These are phyloP conservation scores for Geopyxis carbonaria DNA, from an alignment of 495 filamentous ascomycete genomes.

Conservation along the genomic window DNA sequence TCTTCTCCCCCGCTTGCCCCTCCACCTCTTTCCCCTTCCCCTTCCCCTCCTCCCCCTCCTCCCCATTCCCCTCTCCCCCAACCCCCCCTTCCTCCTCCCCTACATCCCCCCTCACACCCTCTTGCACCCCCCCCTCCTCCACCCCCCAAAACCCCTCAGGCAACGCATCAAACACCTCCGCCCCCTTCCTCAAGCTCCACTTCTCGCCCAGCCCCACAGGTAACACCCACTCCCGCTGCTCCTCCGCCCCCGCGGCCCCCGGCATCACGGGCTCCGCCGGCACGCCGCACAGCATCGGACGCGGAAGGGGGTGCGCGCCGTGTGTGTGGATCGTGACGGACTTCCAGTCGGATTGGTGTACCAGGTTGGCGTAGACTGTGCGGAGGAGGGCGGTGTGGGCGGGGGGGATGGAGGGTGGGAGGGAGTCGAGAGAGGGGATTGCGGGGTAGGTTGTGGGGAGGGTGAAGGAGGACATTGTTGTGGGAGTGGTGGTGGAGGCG, in stretches of 20 bases:
- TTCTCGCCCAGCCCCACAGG: constrained; percentile 65
- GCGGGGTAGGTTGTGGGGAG: background rate
- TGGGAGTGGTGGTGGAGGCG: too few relatives aligned
- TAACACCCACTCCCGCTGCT: constrained; percentile 57
- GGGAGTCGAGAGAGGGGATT: background rate
- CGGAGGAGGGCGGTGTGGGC: constrained; percentile 27
- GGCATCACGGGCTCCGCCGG: constrained; percentile 51
- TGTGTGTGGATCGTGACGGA: constrained; percentile 39
- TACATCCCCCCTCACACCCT: constrained; percentile 3
- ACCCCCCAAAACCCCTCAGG: constrained; percentile 29
- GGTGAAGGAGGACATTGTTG: background rate
- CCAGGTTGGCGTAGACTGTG: constrained; percentile 17
- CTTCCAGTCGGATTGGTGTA: constrained; percentile 76
- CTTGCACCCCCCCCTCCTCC: constrained; percentile 16
- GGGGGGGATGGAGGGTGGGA: constrained; percentile 27
- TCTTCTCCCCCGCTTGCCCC: constrained; percentile 28
- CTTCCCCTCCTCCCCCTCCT: constrained; percentile 8
- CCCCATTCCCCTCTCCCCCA: constrained; percentile 28
- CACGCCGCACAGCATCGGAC: constrained; percentile 67
- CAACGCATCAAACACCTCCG: constrained; percentile 63
- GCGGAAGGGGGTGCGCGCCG: constrained; percentile 27
- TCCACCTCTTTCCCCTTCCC: constrained; percentile 24
- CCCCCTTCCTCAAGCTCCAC: constrained; percentile 61
- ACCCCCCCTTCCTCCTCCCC: constrained; percentile 48
- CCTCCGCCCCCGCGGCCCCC: background rate